phyloP scores from a whole-genome alignment of 768 basidiomycete genomes.

The Heimioporus sp. region DNA sequence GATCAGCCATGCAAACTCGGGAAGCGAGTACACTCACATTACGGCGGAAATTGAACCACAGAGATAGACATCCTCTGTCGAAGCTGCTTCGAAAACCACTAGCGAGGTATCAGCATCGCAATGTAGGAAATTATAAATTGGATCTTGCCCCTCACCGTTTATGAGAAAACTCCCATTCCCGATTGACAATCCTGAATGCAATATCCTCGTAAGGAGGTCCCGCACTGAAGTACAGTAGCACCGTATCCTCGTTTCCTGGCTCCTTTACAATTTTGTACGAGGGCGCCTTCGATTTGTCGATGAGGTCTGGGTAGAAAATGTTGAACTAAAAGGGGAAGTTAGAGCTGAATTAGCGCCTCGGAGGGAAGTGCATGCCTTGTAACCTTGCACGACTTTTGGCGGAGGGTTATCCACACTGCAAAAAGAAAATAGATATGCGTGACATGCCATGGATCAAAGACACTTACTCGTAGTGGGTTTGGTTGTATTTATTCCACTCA shows the following conservation, averaged over 20 bases:
- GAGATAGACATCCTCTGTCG: slow-evolving; percentile 91
- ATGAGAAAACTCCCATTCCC: slow-evolving; percentile 98
- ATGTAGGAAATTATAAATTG: slow-evolving; percentile 6
- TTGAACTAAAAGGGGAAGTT: slow-evolving; percentile 61
- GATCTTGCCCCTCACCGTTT: slow-evolving; percentile 60
- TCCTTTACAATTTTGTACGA: slow-evolving; percentile 96
- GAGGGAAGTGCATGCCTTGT: slow-evolving; percentile 59
- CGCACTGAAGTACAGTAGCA: slow-evolving; percentile 88
- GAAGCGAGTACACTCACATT: slow-evolving; percentile 57
- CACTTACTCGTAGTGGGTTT: slow-evolving; percentile 94
- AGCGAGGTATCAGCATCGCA: slow-evolving; percentile 11
- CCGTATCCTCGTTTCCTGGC: slow-evolving; percentile 92
- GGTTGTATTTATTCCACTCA: slow-evolving; percentile 99
- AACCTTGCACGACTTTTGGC: slow-evolving; percentile 98
- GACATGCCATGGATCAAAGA: neutral
- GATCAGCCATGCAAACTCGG: slow-evolving; percentile 1
- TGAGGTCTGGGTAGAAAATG: slow-evolving; percentile 98
- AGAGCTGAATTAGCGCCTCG: neutral
- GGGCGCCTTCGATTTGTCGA: slow-evolving; percentile 96
- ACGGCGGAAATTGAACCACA: slow-evolving; percentile 95
- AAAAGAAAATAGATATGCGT: slow-evolving; percentile 12
- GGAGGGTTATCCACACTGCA: slow-evolving; percentile 94
- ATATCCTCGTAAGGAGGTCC: slow-evolving; percentile 99
- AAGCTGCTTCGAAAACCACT: slow-evolving; percentile 97
- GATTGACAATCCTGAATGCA: slow-evolving; percentile 95